These are phyloP conservation scores for Grigorovia transvaalensis DNA, from an alignment of 805 yeast genomes.

Conservation along the genomic window DNA sequence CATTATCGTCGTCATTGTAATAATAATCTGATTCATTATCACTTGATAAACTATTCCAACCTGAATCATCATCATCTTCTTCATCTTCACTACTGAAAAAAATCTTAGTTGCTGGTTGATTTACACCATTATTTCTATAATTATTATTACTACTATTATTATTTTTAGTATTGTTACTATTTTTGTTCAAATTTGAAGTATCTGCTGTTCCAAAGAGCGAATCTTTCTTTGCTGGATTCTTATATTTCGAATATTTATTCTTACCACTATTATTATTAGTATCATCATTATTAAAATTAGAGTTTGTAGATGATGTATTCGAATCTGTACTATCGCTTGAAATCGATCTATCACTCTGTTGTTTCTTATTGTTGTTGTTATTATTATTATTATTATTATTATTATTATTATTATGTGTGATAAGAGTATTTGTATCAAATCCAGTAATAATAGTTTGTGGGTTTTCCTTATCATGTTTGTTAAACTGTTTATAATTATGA, in stretches of 20 bases:
- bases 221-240: slow-evolving; percentile 1
- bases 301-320: neutral
- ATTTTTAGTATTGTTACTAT: slow-evolving; percentile 3
- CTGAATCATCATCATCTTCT: slow-evolving; percentile 15
- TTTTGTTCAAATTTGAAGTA: neutral
- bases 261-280: neutral
- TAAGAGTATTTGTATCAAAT: slow-evolving; percentile 16
- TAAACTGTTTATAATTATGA: neutral
- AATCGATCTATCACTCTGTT: neutral
- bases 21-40: slow-evolving; percentile 11
- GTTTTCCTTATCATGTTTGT: neutral
- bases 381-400: slow-evolving; percentile 1
- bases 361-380: neutral
- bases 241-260: neutral
- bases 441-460: slow-evolving; percentile 13
- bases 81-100: slow-evolving; percentile 29
- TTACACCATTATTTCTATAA: slow-evolving; percentile 2
- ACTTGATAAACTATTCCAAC: slow-evolving; percentile 24
- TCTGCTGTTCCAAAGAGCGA: slow-evolving; percentile 4
- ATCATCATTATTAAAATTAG: neutral
- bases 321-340: neutral
- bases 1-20: slow-evolving; percentile 14
- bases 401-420: slow-evolving; percentile 7
- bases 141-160: slow-evolving; percentile 2
- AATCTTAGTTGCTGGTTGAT: slow-evolving; percentile 14